phyloP scores from a whole-genome alignment of 805 yeast species.

The Ogataea corticis region DNA sequence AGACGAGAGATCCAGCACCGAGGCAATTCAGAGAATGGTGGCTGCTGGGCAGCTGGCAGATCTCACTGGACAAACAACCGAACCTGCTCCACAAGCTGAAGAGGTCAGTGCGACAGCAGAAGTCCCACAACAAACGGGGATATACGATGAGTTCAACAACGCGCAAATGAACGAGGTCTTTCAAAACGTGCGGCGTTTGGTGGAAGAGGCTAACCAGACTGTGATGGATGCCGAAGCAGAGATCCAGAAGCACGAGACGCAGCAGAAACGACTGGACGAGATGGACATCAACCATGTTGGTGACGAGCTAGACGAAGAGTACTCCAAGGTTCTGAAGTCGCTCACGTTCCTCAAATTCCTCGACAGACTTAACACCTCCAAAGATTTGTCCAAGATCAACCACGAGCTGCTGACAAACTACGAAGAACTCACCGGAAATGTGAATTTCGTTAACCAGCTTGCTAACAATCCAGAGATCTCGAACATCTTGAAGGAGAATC shows the following conservation, averaged over 20 bases:
- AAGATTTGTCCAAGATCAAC: conserved; percentile 24
- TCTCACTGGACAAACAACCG: conserved; percentile 5
- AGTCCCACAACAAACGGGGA: conserved; percentile 1
- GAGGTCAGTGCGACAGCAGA: neutral
- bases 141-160: conserved; percentile 19
- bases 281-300: conserved; percentile 8
- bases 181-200: conserved; percentile 27
- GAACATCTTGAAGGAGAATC: conserved; percentile 29
- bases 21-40: conserved; percentile 4
- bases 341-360: conserved; percentile 31
- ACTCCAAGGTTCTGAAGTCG: conserved; percentile 26
- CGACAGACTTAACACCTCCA: conserved; percentile 27
- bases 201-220: conserved; percentile 29
- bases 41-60: conserved; percentile 10
- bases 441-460: conserved; percentile 28
- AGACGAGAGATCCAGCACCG: conserved; percentile 8
- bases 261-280: conserved; percentile 5
- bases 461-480: conserved; percentile 29
- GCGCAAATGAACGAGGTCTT: conserved; percentile 28
- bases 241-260: conserved; percentile 23
- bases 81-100: conserved; percentile 1
- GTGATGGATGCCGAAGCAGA: conserved; percentile 31
- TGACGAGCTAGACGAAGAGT: conserved; percentile 25
- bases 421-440: conserved; percentile 26
- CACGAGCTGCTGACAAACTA: conserved; percentile 25